These are phyloP conservation scores for Collybia sordida DNA, from an alignment of 768 basidiomycete species.

Conservation along the genomic window DNA sequence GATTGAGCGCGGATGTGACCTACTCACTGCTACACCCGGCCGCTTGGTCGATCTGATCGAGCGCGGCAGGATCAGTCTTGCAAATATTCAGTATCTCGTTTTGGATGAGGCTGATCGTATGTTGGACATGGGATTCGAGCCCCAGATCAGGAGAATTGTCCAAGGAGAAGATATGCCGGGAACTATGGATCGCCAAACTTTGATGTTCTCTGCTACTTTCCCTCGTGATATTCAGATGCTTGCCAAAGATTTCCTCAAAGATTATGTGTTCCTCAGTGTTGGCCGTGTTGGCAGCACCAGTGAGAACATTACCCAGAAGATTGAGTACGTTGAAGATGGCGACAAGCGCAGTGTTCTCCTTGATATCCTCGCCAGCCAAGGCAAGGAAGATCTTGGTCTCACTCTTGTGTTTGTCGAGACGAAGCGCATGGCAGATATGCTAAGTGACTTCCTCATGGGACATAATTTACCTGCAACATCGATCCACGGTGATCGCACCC, in stretches of 20 bases:
- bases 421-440: constrained; percentile 98
- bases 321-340: constrained; percentile 96
- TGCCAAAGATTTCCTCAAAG: constrained; percentile 94
- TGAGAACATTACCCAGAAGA: constrained; percentile 99
- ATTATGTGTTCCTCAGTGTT: constrained; percentile 98
- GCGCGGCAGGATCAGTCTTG: constrained; percentile 93
- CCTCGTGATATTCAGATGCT: constrained; percentile 98
- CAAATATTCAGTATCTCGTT: constrained; percentile 96
- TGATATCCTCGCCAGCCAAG: constrained; percentile 85
- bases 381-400: constrained; percentile 61
- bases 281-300: constrained; percentile 98
- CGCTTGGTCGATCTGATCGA: constrained; percentile 99
- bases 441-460: constrained; percentile 90
- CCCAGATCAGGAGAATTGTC: constrained; percentile 97
- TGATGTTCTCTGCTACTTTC: constrained; percentile 99
- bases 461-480: constrained; percentile 89
- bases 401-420: constrained; percentile 99
- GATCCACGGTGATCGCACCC: constrained; percentile 97
- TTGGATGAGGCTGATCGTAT: constrained; percentile 99
- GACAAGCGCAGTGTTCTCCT: constrained; percentile 98
- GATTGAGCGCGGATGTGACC: constrained; percentile 96
- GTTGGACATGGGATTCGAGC: constrained; percentile 99
- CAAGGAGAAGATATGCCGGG: constrained; percentile 99
- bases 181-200: constrained; percentile 86
- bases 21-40: constrained; percentile 95